Base-by-base conservation (phyloP, 2,329 filamentous ascomycete genomes). In the Curvularia spicifera region DNA sequence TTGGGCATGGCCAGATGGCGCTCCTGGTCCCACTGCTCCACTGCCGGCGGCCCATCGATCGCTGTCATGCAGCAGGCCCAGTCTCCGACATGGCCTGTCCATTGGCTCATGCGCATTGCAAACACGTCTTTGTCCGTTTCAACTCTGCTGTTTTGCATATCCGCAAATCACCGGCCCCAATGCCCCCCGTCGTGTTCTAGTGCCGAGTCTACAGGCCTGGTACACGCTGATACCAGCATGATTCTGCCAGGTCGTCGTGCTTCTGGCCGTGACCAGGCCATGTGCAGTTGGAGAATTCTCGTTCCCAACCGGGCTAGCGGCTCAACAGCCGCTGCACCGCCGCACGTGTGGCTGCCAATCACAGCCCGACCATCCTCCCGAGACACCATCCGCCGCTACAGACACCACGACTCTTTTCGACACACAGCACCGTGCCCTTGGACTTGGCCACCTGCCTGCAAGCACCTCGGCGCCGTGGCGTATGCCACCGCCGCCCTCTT, bases 251-350 rank as follows among this genome's bases (percentile, higher is more conserved):
- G 10, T 33, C 10, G 31, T 33, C 5, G 10, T 15, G 10, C 5
- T 33, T 33, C 10, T 33, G 31, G 31, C 50, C 58, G 56, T 52
- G 53, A 37, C 61, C 54, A 57, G 40, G 31, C 43, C 42, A 15
- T 35, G 7, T 35, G 31, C 31, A 15, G 31, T 35, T 35, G 10
- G 15, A 37, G 3, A 37, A n/a, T 4, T 42, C 20, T 13, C 8
- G 5, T 22, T 24, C 39, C 39, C 12, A 24, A 22, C 12, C 2
- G 5, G 24, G 40, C 13, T 22, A 43, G 40, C 24, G 18, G 28
- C 39, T 61, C 69, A 67, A 53, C 64, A 71, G 63, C 68, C 70
- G 68, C 69, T 69, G 69, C 71, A 71, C 70, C 66, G 71, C 71
- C 71, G 70, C 70, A 57, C 28, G 51, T 53, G 22, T 52, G 10